These are phyloP conservation scores for Nematocida homosporus DNA, from an alignment of 371 early-diverging fungal genomes.

Conservation along the genomic window DNA sequence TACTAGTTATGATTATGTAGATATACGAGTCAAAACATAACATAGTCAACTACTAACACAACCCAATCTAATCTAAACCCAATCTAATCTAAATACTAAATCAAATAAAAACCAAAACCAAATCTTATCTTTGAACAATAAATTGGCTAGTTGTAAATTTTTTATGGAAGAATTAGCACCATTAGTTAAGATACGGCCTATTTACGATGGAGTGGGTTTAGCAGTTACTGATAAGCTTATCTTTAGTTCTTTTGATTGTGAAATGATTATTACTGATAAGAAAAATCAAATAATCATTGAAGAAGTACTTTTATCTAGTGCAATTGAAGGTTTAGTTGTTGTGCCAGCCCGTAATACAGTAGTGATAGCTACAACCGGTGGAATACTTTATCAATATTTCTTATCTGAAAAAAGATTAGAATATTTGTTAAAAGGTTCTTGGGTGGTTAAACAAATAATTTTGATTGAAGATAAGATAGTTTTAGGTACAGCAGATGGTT, in stretches of 20 bases:
- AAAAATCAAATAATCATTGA: neutral
- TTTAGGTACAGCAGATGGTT: constrained; percentile 33
- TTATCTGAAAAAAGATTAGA: neutral
- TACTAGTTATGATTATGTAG: too few species aligned
- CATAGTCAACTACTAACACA: too few species aligned
- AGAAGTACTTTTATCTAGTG: constrained; percentile 1
- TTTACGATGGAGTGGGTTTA: constrained; percentile 11
- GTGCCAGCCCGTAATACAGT: neutral
- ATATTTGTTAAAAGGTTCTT: constrained; percentile 13
- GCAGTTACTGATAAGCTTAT: neutral
- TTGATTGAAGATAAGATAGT: neutral
- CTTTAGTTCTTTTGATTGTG: neutral
- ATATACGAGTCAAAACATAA: too few species aligned
- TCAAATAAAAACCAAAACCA: too few species aligned
- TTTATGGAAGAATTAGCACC: constrained; percentile 19
- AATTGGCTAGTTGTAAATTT: neutral
- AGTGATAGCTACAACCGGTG: constrained; percentile 4
- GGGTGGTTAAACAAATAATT: neutral
- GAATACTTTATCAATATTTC: constrained; percentile 14
- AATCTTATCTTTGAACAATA: too few species aligned
- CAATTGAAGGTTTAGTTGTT: neutral
- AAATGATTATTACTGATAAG: neutral
- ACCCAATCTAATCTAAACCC: too few species aligned
- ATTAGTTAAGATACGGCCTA: neutral
- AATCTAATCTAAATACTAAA: neutral